These are phyloP conservation scores for Fusarium virguliforme DNA, from an alignment of 2,329 filamentous ascomycete species.

Conservation along the genomic window DNA sequence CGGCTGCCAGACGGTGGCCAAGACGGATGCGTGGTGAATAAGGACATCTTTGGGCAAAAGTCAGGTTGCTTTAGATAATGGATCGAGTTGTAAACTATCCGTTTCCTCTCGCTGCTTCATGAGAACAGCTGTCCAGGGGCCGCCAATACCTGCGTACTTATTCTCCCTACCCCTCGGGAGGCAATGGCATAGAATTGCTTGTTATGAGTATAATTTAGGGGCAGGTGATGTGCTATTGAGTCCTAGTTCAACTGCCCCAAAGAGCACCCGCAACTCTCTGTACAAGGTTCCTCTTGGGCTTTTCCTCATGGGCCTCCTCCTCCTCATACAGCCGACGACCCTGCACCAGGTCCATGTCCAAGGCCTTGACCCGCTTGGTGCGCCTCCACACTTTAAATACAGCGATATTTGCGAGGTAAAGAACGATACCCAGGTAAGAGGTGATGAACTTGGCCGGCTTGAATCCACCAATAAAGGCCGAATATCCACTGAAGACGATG, in stretches of 20 bases:
- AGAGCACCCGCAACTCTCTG: not conserved
- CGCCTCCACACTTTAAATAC: not conserved
- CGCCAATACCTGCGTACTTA: too few relatives aligned
- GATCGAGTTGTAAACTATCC: too few relatives aligned
- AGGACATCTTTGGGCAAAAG: too few relatives aligned
- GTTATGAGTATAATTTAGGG: too few relatives aligned
- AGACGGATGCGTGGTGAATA: slow-evolving; percentile 45
- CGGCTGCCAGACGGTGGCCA: slow-evolving; percentile 50
- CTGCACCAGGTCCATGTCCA: not conserved
- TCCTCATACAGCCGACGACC: not conserved
- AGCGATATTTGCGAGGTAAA: not conserved
- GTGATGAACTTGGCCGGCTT: not conserved
- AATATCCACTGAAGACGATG: not conserved
- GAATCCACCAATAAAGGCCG: not conserved
- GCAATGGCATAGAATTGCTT: too few relatives aligned
- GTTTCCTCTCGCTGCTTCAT: too few relatives aligned
- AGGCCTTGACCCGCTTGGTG: not conserved
- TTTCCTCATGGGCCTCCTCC: not conserved
- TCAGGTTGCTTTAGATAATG: too few relatives aligned
- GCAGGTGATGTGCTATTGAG: too few relatives aligned
- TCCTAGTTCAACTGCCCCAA: not conserved
- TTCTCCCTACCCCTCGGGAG: too few relatives aligned
- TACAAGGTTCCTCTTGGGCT: not conserved
- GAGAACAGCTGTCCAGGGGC: too few relatives aligned
- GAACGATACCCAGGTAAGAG: not conserved